Evolutionary conservation across 352 stramenopile species (phyloP).

Genomic region (Phytophthora boehmeriae): DNA sequence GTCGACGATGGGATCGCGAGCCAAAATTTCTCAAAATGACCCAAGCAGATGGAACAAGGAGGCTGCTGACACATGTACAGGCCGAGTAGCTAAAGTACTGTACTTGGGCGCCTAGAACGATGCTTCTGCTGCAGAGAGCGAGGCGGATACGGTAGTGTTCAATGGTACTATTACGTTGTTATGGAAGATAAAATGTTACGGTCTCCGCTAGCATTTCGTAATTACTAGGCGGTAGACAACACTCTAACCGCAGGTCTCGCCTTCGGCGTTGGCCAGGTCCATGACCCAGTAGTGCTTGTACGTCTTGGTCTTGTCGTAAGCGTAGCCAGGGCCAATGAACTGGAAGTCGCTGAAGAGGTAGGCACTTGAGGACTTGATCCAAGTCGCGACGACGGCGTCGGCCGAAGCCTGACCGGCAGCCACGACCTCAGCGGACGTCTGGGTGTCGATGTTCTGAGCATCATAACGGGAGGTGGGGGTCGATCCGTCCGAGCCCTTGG

Average conservation of each 20-base stretch:
- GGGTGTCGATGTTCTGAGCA: constrained; percentile 21
- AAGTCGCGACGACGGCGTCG: constrained; percentile 37
- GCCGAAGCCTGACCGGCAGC: constrained; percentile 40
- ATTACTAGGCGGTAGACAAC: not conserved
- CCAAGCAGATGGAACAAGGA: too few relatives aligned
- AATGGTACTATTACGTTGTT: too few relatives aligned
- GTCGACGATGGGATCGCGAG: constrained; percentile 1
- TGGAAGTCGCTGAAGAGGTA: constrained; percentile 37
- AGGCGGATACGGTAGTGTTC: too few relatives aligned
- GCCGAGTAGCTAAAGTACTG: too few relatives aligned
- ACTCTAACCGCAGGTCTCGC: constrained; percentile 23
- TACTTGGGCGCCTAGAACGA: too few relatives aligned
- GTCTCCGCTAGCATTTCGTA: too few relatives aligned
- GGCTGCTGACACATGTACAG: too few relatives aligned
- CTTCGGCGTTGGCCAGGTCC: constrained; percentile 28
- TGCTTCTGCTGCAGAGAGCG: too few relatives aligned
- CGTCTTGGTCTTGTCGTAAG: constrained; percentile 25
- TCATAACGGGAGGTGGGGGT: constrained; percentile 34
- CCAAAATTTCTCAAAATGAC: too few relatives aligned
- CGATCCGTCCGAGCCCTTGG: constrained; percentile 38
- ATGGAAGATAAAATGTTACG: too few relatives aligned
- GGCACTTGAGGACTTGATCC: constrained; percentile 45
- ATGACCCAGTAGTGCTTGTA: constrained; percentile 43
- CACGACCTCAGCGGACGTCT: constrained; percentile 39
- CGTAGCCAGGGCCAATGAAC: constrained; percentile 34